Conservation (phyloP, 495 filamentous ascomycete species). For the Staphylotrichum tortipilum region DNA sequence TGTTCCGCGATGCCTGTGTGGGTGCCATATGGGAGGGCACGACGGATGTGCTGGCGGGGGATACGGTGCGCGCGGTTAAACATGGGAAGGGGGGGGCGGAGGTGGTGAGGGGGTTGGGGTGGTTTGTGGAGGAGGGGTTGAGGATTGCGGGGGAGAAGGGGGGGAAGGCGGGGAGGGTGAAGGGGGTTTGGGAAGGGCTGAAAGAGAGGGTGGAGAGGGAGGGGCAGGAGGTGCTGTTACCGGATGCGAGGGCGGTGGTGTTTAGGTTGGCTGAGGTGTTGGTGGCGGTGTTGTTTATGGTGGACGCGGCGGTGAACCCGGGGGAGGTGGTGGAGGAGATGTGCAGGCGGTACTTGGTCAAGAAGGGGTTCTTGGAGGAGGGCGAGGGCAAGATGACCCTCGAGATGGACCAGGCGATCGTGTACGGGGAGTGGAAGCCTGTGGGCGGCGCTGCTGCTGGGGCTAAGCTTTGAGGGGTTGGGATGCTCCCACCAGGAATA, state of each 20-base stretch:
- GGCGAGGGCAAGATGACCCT: background rate
- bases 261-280: slow-evolving; percentile 29
- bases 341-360: slow-evolving; percentile 22
- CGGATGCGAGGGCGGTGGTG: slow-evolving; percentile 26
- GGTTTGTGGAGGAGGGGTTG: slow-evolving; percentile 20
- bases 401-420: slow-evolving; percentile 19
- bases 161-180: background rate
- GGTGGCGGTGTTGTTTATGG: slow-evolving; percentile 25
- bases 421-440: slow-evolving; percentile 12
- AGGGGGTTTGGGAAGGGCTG: slow-evolving; percentile 18
- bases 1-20: slow-evolving; percentile 57
- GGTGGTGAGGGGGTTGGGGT: slow-evolving; percentile 33
- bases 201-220: slow-evolving; percentile 10
- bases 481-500: no score
- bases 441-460: background rate
- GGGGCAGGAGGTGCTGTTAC: slow-evolving; percentile 20
- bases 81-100: slow-evolving; percentile 33
- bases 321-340: slow-evolving; percentile 21
- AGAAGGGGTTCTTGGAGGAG: slow-evolving; percentile 18
- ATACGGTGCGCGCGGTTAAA: slow-evolving; percentile 50
- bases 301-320: slow-evolving; percentile 20
- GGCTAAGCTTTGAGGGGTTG: slow-evolving; percentile 5
- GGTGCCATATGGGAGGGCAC: slow-evolving; percentile 69
- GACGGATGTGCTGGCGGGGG: slow-evolving; percentile 58
- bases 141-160: background rate